Evolutionary conservation across 352 stramenopile genomes (phyloP).

Genomic region (Phytopythium chamaehyphon): DNA sequence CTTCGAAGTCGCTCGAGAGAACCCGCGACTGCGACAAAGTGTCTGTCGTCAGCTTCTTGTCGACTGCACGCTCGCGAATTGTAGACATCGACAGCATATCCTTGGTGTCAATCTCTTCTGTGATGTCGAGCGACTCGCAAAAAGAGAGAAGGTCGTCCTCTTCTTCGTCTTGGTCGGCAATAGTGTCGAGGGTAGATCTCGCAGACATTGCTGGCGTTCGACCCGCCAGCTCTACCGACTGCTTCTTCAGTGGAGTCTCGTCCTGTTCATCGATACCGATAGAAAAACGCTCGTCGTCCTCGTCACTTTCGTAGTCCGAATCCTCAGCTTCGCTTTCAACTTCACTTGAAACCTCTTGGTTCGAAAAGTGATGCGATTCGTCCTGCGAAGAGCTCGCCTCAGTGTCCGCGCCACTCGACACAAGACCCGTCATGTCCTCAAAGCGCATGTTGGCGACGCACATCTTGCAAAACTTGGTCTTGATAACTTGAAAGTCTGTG

Average conservation of each 20-base stretch:
- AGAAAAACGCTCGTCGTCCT: conserved; percentile 6
- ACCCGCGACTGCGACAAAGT: too few species aligned
- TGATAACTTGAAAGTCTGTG: conserved; percentile 34
- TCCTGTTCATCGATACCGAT: conserved; percentile 3
- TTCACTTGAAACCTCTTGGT: too few species aligned
- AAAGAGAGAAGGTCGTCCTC: background rate
- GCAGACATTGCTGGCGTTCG: background rate
- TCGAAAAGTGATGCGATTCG: background rate
- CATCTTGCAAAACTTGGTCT: conserved; percentile 58
- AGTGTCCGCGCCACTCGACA: background rate
- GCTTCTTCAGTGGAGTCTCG: background rate
- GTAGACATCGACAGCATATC: conserved; percentile 5
- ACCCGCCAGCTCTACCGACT: background rate
- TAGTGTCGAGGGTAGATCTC: conserved; percentile 6
- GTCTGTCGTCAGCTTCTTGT: background rate
- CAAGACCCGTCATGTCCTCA: conserved; percentile 1
- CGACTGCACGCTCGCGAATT: background rate
- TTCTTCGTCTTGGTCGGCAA: conserved; percentile 2
- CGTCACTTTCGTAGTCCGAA: background rate
- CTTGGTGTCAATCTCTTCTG: conserved; percentile 8
- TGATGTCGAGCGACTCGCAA: conserved; percentile 1
- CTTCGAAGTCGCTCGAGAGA: too few species aligned
- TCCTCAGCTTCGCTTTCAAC: background rate
- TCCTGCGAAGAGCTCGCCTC: background rate
- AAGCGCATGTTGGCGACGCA: conserved; percentile 49